phyloP scores from a whole-genome alignment of 495 filamentous ascomycete genomes.

The Tuber brumale region DNA sequence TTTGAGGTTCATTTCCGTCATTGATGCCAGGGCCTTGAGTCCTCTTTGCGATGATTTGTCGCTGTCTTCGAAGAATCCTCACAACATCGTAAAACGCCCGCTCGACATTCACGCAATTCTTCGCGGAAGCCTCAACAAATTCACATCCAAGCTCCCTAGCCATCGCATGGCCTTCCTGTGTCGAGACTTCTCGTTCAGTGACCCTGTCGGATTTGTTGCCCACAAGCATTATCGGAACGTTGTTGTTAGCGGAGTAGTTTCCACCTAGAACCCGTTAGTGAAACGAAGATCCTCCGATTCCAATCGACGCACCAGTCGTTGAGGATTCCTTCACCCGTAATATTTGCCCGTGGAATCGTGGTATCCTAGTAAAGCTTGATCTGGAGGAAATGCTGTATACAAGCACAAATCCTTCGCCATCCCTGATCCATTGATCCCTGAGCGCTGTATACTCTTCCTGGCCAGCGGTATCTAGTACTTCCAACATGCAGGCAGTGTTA shows the following conservation, averaged over 20 bases:
- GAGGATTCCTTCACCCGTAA: slow-evolving; percentile 94
- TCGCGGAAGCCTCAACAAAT: slow-evolving; percentile 97
- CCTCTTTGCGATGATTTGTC: slow-evolving; percentile 47
- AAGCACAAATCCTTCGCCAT: slow-evolving; percentile 93
- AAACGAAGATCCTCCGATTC: slow-evolving; percentile 52
- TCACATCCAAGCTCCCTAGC: slow-evolving; percentile 92
- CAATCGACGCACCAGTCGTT: slow-evolving; percentile 59
- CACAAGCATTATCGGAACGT: slow-evolving; percentile 90
- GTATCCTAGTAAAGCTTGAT: slow-evolving; percentile 89
- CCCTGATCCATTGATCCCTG: slow-evolving; percentile 95
- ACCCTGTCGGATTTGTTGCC: slow-evolving; percentile 97
- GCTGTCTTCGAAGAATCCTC: slow-evolving; percentile 74
- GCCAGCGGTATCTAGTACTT: slow-evolving; percentile 96
- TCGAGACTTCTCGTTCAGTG: slow-evolving; percentile 91
- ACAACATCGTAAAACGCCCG: slow-evolving; percentile 99
- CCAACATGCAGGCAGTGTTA: slow-evolving; percentile 92
- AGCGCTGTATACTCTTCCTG: slow-evolving; percentile 98
- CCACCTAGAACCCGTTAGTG: slow-evolving; percentile 57
- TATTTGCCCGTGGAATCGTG: slow-evolving; percentile 92
- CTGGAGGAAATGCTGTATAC: slow-evolving; percentile 97
- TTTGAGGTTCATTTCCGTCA: slow-evolving; percentile 24
- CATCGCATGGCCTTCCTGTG: slow-evolving; percentile 86
- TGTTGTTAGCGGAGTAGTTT: slow-evolving; percentile 47
- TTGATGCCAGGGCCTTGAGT: slow-evolving; percentile 28
- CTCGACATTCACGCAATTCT: slow-evolving; percentile 98